phyloP scores from a whole-genome alignment of 768 basidiomycete genomes.

The Suillus plorans region DNA sequence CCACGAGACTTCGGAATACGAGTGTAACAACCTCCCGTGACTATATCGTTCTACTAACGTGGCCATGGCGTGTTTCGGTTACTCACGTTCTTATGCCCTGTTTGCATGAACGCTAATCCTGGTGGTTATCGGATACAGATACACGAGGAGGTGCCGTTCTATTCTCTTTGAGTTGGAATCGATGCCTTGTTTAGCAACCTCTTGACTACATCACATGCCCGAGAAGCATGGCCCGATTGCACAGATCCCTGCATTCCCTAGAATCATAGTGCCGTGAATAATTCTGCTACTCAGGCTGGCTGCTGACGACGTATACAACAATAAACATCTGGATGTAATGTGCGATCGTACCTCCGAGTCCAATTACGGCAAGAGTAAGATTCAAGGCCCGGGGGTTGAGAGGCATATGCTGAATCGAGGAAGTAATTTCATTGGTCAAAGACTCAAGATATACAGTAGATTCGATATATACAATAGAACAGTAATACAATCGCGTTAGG shows the following conservation, averaged over 20 bases:
- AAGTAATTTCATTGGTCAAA: neutral
- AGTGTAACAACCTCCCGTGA: too few species aligned
- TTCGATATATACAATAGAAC: neutral
- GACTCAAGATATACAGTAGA: neutral
- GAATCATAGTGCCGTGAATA: neutral
- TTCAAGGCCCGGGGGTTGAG: neutral
- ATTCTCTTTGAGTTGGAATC: neutral
- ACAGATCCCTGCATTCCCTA: neutral
- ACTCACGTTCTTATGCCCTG: neutral
- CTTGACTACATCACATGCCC: neutral
- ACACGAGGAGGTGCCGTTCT: neutral
- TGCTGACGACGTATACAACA: neutral
- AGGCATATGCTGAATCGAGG: neutral
- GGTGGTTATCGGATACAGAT: neutral
- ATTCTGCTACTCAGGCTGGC: neutral
- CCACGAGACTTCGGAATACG: neutral
- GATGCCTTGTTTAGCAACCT: too few species aligned
- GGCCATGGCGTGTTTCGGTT: neutral
- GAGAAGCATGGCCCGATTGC: neutral
- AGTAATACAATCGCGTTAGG: neutral
- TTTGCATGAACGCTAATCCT: neutral
- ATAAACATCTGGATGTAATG: neutral
- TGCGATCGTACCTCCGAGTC: neutral
- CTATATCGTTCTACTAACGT: neutral
- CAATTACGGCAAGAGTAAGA: neutral